Percentiles rank a stretch among this genome's conserved stretches.
phyloP scores from a whole-genome alignment of 2,329 filamentous ascomycete genomes.

The Teratosphaeria viscida region DNA sequence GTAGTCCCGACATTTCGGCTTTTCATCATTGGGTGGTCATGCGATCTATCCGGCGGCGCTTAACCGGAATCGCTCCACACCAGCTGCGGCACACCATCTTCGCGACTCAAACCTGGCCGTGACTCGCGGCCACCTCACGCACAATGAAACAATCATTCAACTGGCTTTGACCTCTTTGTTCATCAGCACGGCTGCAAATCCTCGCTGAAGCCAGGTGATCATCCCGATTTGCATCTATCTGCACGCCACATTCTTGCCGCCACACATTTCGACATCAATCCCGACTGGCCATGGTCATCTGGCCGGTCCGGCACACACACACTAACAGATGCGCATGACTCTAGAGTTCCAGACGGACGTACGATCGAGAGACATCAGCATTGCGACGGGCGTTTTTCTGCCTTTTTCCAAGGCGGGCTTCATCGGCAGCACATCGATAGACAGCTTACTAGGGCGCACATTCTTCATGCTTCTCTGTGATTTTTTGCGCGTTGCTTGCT shows the following conservation, averaged over 20 bases:
- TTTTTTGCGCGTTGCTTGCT: no score
- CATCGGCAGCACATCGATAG: neutral
- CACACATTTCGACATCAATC: neutral
- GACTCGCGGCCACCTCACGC: neutral
- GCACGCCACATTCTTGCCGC: neutral
- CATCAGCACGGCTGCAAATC: neutral
- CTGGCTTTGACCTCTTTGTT: neutral
- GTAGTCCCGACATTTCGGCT: slow-evolving; percentile 7
- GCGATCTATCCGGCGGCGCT: neutral
- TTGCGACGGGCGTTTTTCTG: neutral
- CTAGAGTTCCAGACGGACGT: neutral
- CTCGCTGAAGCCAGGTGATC: neutral
- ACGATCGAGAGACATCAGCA: neutral
- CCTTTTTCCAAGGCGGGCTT: neutral
- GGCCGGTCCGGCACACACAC: neutral
- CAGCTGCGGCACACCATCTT: neutral
- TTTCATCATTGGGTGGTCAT: neutral
- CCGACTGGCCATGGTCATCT: neutral
- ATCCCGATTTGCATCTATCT: neutral
- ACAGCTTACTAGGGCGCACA: neutral
- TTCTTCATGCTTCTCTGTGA: neutral
- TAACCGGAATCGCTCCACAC: neutral
- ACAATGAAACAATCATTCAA: neutral
- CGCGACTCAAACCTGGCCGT: neutral
- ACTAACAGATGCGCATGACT: neutral